phyloP scores from a whole-genome alignment of 495 filamentous ascomycete species.

The Hypoxylon crocopeplum region DNA sequence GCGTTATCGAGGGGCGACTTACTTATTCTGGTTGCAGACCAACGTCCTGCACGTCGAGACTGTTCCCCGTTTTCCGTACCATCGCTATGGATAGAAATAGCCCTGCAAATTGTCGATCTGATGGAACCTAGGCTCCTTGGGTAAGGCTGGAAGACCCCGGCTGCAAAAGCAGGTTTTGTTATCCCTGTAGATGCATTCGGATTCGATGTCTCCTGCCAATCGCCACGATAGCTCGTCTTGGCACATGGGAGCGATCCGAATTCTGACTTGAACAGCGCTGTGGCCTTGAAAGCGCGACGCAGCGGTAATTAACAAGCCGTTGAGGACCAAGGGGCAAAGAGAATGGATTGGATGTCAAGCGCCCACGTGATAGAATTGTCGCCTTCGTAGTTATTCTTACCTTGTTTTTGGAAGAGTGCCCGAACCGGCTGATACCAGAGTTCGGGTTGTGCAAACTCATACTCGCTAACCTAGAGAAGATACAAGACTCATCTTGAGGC shows the following conservation, averaged over 20 bases:
- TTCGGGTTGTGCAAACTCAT: not conserved
- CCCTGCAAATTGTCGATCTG: constrained; percentile 29
- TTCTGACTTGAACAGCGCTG: constrained; percentile 10
- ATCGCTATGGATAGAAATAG: constrained; percentile 14
- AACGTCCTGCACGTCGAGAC: constrained; percentile 3
- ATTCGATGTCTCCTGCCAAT: constrained; percentile 19
- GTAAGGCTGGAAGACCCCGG: constrained; percentile 34
- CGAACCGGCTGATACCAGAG: not conserved
- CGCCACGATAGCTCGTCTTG: constrained; percentile 29
- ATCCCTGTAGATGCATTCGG: constrained; percentile 29
- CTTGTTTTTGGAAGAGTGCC: not conserved
- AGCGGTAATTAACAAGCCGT: constrained; percentile 6
- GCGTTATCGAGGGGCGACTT: not conserved
- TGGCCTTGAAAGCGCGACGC: not conserved
- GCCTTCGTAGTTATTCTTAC: no score
- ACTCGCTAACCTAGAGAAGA: not conserved
- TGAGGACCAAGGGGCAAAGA: constrained; percentile 3
- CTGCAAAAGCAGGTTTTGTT: constrained; percentile 34
- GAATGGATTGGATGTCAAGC: constrained; percentile 19
- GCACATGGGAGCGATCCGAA: constrained; percentile 12
- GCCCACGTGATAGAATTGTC: constrained; percentile 23
- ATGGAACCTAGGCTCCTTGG: constrained; percentile 15
- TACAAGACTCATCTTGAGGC: not conserved
- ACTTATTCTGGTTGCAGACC: not conserved
- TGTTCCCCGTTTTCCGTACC: constrained; percentile 12